Evolutionary conservation across 2,329 filamentous ascomycete species (phyloP).

Genomic region (Fusarium sp.): DNA sequence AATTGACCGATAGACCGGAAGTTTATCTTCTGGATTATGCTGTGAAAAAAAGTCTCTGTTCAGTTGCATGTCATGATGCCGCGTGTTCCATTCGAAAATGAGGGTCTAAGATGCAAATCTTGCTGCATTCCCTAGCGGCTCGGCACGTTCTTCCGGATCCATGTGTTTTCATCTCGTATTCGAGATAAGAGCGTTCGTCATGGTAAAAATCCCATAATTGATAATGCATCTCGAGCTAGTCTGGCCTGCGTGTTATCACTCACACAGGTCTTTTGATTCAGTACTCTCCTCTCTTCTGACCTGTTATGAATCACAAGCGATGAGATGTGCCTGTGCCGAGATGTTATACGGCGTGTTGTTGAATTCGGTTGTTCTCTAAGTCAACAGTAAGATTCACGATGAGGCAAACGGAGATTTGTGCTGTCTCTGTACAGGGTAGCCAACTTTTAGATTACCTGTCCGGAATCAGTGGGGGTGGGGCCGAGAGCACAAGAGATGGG

Average conservation of each 20-base stretch:
- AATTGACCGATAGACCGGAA: too few relatives aligned
- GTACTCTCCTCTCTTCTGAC: not conserved
- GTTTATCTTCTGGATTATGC: not conserved
- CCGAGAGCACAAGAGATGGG: too few relatives aligned
- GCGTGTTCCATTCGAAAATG: conserved; percentile 1
- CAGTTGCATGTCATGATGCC: not conserved
- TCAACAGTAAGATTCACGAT: not conserved
- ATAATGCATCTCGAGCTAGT: not conserved
- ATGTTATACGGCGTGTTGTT: not conserved
- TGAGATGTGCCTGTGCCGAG: not conserved
- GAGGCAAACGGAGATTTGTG: too few relatives aligned
- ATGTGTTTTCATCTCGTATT: conserved; percentile 8
- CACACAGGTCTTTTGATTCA: not conserved
- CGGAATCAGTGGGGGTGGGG: too few relatives aligned
- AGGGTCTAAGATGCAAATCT: conserved; percentile 16
- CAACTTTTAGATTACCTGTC: too few relatives aligned
- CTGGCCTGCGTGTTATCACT: not conserved
- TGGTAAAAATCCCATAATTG: not conserved
- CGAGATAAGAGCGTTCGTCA: conserved; percentile 1
- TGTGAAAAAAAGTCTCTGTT: conserved; percentile 2
- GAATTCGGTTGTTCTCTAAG: not conserved
- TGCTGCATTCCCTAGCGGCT: conserved; percentile 24
- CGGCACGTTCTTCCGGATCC: conserved; percentile 22
- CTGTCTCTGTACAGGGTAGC: too few relatives aligned
- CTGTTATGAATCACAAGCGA: not conserved